A percentile compares a stretch with the other conserved stretches of the same genome.
Conservation (phyloP, 257 asterid genomes). For the Solanum bukasovii region DNA sequence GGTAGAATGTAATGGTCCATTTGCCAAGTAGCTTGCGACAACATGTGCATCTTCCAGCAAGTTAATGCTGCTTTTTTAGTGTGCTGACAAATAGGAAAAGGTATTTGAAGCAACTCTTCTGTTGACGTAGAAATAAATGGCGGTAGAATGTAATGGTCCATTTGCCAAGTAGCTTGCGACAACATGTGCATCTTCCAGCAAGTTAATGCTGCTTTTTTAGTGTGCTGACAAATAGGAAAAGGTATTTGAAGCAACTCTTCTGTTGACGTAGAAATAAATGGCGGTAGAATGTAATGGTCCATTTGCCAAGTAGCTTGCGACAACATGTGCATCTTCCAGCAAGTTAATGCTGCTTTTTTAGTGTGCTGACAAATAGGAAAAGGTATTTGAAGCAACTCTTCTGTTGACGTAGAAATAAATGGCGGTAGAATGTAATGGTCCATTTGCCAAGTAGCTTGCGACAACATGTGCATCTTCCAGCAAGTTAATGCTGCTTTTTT, state of each 20-base stretch:
- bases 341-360: neutral
- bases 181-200: neutral
- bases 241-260: neutral
- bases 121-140: neutral
- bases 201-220: neutral
- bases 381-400: no score
- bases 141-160: neutral
- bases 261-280: neutral
- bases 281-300: neutral
- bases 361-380: neutral
- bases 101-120: neutral
- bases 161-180: neutral
- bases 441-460: no score
- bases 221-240: neutral
- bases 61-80: neutral
- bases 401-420: no score
- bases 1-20: neutral
- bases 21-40: neutral
- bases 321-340: neutral
- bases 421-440: no score
- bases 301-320: neutral
- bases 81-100: neutral
- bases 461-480: rapidly evolving
- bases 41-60: neutral
- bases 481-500: neutral